phyloP scores from a whole-genome alignment of 108 stramenopile genomes.

The Cylindrotheca closterium region DNA sequence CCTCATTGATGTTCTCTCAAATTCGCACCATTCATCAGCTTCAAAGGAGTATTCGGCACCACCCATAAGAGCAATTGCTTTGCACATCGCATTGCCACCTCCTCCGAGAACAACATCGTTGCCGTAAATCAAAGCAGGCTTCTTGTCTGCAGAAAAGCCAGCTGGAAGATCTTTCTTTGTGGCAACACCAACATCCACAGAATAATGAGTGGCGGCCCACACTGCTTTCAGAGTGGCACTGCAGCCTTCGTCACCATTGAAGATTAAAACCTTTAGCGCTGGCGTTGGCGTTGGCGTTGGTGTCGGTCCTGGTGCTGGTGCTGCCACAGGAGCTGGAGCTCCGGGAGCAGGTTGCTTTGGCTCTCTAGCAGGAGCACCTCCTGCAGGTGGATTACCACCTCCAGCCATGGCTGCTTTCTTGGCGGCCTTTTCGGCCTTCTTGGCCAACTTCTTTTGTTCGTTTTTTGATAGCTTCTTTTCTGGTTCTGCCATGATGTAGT shows the following conservation, averaged over 20 bases:
- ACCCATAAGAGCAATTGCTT: constrained; percentile 48
- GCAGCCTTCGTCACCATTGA: constrained; percentile 25
- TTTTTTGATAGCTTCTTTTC: constrained; percentile 61
- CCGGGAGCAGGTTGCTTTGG: constrained; percentile 6
- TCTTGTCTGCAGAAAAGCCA: constrained; percentile 20
- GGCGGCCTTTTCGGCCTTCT: constrained; percentile 80
- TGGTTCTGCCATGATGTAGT: constrained; percentile 22
- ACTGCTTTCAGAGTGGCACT: constrained; percentile 66
- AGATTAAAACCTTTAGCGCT: constrained; percentile 31
- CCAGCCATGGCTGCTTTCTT: constrained; percentile 55
- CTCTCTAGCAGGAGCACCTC: constrained; percentile 9
- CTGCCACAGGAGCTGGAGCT: constrained; percentile 5
- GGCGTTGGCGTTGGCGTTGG: constrained; percentile 11
- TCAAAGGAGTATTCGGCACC: constrained; percentile 18
- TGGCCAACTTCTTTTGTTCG: constrained; percentile 79
- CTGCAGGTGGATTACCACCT: constrained; percentile 16
- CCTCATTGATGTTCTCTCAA: constrained; percentile 50
- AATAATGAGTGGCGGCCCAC: constrained; percentile 55
- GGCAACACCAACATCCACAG: constrained; percentile 43
- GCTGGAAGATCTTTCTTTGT: constrained; percentile 24
- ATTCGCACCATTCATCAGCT: constrained; percentile 85
- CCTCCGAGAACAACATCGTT: constrained; percentile 49
- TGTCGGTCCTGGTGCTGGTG: constrained; percentile 4
- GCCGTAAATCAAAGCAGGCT: constrained; percentile 46
- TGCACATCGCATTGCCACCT: constrained; percentile 82